Base-by-base conservation (phyloP, 1,284 basidiomycete species). In the Papiliotrema nemorosa region DNA sequence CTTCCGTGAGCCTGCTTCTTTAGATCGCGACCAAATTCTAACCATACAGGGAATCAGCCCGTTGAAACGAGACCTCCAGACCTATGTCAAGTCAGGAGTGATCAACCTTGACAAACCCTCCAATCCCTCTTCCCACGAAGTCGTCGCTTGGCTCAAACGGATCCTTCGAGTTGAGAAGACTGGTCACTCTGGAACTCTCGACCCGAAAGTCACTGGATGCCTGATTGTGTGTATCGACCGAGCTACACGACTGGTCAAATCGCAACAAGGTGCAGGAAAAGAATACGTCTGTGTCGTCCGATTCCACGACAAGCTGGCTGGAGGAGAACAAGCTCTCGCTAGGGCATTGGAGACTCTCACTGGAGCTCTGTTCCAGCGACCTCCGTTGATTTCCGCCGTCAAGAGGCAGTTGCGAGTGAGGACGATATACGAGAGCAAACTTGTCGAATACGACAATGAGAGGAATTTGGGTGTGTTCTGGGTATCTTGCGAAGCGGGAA, bases 41-140 rank as follows among this genome's bases (percentile, higher is more conserved):
- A 3, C 37, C 5, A 50, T 21, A 20, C 24, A 57, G 88, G 92
- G 63, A 84, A 74, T 87, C 75, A 90, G 86, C 64, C 94, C 93
- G 29, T 79, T 97, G 66, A 97, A 96, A 78, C 85, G 94, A 51
- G 93, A 97, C 69, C 86, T 97, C 50, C 78, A 81, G 24, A 81
- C 83, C 52, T 97, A 98, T 76, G 84, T 98, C 76, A 92, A 92
- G 86, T 91, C 92, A 57, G 96, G 96, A 63, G 90, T 97, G 52
- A 98, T 99, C 76, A 97, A 98, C 79, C 81, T 98, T 62, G 96
- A 99, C 82, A 99, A 99, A 75, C 96, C 96, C 24, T 97, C 94
- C 43, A 99, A 98, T 78, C 96, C 96, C 7, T 98, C 96, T 4
- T 97, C 94, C n/a, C 96, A 99, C 78, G 96, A 99, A 80, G 96